Base-by-base conservation (phyloP, 768 basidiomycete genomes). In the Mycena metata region DNA sequence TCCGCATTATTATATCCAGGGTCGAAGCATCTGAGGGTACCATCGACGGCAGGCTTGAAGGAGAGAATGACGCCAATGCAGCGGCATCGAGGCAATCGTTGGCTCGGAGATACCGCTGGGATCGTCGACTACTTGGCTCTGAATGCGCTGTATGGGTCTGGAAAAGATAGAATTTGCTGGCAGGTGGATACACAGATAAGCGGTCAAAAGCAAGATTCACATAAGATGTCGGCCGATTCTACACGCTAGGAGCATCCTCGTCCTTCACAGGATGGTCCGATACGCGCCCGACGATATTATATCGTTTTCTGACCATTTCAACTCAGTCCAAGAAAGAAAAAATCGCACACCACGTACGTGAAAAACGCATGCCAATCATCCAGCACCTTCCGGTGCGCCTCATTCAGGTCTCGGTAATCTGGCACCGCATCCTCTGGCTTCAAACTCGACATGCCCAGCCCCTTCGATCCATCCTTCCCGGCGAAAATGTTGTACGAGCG, bases 311-410 rank as follows among this genome's bases (percentile, higher is more conserved):
- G 72, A 26, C 67, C 12, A 61, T 23, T 5, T 15, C 9, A 55
- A 45, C 41, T 24, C 60, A 66, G 41, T 46, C 33, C 1, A 19
- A 39, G 36, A 24, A n/a, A 3, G 9, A 11, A 67, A 51, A 54
- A 13, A 3, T 52, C 33, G 35, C 11, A 30, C 30, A 26, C 43
- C 42, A 24, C 94, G 79, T 83, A 96, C 90, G 83, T 77, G 81
- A 97, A 98, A 83, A 97, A 98, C 16, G 83, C 74, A 76, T 92
- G 85, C 96, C 96, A 99, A 70, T 97, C 95, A 64, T 96, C 86
- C 64, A 99, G 84, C 0, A 92, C 91, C 79, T 93, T 93, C 79
- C 76, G 79, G 73, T 96, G 93, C 67, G 87, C 86, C 67, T 89
- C 90, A 45, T 86, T 83, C 58, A 99, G 84, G 0, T 73, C 78